Evolutionary conservation across 2,329 filamentous ascomycete species (phyloP).

Genomic region (Phialophora tarda): DNA sequence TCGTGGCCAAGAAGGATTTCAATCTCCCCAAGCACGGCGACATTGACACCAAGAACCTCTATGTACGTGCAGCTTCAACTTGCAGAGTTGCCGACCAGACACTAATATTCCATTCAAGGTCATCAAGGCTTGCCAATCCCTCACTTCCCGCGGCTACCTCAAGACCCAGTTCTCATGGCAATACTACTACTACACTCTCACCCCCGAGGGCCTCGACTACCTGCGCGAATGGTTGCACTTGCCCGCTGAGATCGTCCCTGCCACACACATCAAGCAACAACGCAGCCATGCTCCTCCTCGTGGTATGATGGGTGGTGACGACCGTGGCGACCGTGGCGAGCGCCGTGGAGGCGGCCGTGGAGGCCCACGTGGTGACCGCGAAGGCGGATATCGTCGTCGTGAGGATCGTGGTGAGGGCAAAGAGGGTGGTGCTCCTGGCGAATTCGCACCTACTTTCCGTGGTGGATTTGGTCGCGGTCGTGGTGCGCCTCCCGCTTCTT

Average conservation of each 20-base stretch:
- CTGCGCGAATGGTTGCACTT: conserved; percentile 99
- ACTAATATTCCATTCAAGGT: conserved; percentile 55
- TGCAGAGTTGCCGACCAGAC: not conserved
- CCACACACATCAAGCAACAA: conserved; percentile 99
- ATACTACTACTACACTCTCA: conserved; percentile 99
- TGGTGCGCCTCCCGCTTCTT: conserved; percentile 66
- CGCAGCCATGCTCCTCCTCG: conserved; percentile 97
- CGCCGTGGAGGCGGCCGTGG: conserved; percentile 83
- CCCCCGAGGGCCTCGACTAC: conserved; percentile 99
- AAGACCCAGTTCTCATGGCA: conserved; percentile 99
- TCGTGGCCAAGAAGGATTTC: conserved; percentile 99
- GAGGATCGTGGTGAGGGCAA: conserved; percentile 79
- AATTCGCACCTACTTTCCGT: conserved; percentile 92
- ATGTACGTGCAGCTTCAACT: conserved; percentile 56
- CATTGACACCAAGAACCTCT: conserved; percentile 99
- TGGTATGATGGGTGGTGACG: conserved; percentile 91
- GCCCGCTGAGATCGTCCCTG: conserved; percentile 97
- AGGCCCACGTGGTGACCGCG: conserved; percentile 75
- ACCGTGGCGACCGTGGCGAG: conserved; percentile 72
- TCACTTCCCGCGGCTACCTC: conserved; percentile 96
- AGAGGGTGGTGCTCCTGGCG: conserved; percentile 89
- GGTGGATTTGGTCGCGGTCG: conserved; percentile 89
- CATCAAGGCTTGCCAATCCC: conserved; percentile 98
- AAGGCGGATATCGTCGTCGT: conserved; percentile 91
- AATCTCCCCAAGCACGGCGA: conserved; percentile 97